Percentiles rank a stretch among this genome's conserved stretches.
These are phyloP conservation scores for Leishmania mexicana DNA, from an alignment of 208 protist species.

Conservation along the genomic window DNA sequence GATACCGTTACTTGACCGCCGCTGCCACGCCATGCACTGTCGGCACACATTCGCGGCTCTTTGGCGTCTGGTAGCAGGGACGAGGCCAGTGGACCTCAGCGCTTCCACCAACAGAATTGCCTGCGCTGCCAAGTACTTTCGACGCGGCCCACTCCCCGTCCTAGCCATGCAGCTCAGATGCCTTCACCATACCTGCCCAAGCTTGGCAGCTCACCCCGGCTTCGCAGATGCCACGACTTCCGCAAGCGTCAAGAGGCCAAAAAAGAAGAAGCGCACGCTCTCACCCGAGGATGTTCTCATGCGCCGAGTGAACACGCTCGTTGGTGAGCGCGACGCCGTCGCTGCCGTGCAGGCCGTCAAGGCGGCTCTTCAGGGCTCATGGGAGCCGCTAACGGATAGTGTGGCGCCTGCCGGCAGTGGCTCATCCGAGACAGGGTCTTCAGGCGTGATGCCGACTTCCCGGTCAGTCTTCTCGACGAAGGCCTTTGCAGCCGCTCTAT, in stretches of 20 bases:
- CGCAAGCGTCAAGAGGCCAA: background rate
- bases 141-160: background rate
- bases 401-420: background rate
- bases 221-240: background rate
- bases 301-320: constrained; percentile 30
- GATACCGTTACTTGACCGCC: background rate
- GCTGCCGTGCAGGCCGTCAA: constrained; percentile 27
- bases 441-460: background rate
- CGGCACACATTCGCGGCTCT: background rate
- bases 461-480: constrained; percentile 24
- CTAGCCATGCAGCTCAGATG: background rate
- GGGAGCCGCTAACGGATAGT: background rate
- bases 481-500: constrained; percentile 55
- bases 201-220: background rate
- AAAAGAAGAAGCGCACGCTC: background rate
- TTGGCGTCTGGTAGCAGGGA: background rate
- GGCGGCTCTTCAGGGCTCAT: constrained; percentile 11
- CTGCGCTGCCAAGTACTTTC: background rate
- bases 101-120: background rate
- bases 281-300: constrained; percentile 23
- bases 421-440: background rate
- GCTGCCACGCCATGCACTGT: background rate
- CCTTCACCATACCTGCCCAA: background rate
- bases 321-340: constrained; percentile 22
- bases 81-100: background rate